Conservation (phyloP, 2,329 filamentous ascomycete genomes). For the Chrysoporthe deuterocubensis region DNA sequence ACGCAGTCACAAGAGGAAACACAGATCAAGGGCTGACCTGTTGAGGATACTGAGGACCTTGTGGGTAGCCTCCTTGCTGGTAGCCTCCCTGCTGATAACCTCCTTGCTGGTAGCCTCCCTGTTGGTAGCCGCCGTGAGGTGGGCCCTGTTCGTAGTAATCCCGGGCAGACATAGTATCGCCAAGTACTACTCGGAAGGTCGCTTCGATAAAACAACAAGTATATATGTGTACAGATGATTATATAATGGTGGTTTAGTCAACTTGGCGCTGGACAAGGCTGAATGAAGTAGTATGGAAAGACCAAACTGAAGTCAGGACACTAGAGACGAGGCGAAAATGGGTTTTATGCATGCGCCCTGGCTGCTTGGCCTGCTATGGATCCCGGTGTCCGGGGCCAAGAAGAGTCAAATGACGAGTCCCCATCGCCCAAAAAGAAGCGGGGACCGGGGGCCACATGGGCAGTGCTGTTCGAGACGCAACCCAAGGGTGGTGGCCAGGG, state of each 20-base stretch:
- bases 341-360: conserved; percentile 20
- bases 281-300: conserved; percentile 17
- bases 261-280: conserved; percentile 23
- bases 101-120: conserved; percentile 22
- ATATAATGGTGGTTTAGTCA: conserved; percentile 4
- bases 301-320: not conserved
- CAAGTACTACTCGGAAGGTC: conserved; percentile 9
- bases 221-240: not conserved
- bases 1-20: conserved; percentile 11
- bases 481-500: not conserved
- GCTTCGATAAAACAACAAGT: not conserved
- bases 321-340: not conserved
- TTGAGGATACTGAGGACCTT: conserved; percentile 48
- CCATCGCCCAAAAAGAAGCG: conserved; percentile 3
- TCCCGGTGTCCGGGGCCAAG: conserved; percentile 15
- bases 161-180: conserved; percentile 40
- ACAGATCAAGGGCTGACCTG: conserved; percentile 41
- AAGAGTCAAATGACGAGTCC: conserved; percentile 8
- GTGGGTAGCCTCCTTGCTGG: conserved; percentile 31
- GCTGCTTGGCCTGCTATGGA: conserved; percentile 3
- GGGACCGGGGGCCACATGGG: not conserved
- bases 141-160: conserved; percentile 43
- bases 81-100: conserved; percentile 34
- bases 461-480: not conserved
- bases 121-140: conserved; percentile 30